phyloP scores from a whole-genome alignment of 2,329 filamentous ascomycete species.

The Stromatinia cepivora region DNA sequence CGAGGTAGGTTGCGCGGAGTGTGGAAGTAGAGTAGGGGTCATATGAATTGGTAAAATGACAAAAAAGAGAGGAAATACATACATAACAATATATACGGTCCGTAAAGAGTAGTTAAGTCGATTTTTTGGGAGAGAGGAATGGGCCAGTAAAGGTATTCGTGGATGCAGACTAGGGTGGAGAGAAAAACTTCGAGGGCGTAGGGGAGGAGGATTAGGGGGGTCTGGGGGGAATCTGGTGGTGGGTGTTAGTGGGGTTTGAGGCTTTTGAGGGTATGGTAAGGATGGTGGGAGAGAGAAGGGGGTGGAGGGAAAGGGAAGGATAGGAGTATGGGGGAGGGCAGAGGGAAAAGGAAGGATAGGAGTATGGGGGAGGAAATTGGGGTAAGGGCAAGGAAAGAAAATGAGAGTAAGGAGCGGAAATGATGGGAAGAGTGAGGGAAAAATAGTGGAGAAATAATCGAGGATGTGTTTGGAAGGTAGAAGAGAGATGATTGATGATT shows the following conservation, averaged over 20 bases:
- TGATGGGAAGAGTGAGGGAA: too few relatives aligned
- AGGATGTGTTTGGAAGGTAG: too few relatives aligned
- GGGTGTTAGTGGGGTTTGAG: conserved; percentile 12
- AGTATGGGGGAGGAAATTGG: too few relatives aligned
- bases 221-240: conserved; percentile 52
- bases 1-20: too few relatives aligned
- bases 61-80: conserved; percentile 38
- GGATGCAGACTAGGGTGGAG: conserved; percentile 63
- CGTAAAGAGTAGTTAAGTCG: conserved; percentile 54
- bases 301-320: too few relatives aligned
- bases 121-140: conserved; percentile 49
- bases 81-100: conserved; percentile 58
- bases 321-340: not conserved
- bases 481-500: too few relatives aligned
- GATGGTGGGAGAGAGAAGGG: not conserved
- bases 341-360: too few relatives aligned
- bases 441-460: too few relatives aligned
- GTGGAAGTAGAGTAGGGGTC: too few relatives aligned
- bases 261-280: too few relatives aligned
- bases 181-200: conserved; percentile 60
- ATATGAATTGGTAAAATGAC: too few relatives aligned
- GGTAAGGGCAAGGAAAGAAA: not conserved
- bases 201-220: conserved; percentile 60
- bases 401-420: not conserved
- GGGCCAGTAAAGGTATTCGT: conserved; percentile 59